These are phyloP conservation scores for Macrolepiota dolichaula DNA, from an alignment of 768 basidiomycete species.

Conservation along the genomic window DNA sequence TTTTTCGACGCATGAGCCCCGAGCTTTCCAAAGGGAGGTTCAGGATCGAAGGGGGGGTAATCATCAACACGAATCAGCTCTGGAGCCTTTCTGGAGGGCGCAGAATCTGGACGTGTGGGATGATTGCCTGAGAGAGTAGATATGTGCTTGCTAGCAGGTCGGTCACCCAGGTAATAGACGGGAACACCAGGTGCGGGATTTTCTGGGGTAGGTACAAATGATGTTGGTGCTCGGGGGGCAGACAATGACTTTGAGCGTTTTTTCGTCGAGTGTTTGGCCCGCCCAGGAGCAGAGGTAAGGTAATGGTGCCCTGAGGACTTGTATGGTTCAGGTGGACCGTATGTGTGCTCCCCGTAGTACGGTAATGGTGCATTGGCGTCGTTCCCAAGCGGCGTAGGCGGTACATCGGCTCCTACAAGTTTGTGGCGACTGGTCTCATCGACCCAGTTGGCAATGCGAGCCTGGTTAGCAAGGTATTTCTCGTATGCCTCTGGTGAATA, in stretches of 20 bases:
- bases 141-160: neutral
- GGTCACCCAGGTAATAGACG: neutral
- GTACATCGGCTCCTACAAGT: slow-evolving; percentile 12
- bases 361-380: slow-evolving; percentile 3
- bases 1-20: neutral
- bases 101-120: neutral
- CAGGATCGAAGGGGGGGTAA: neutral
- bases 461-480: slow-evolving; percentile 15
- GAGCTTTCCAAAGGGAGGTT: neutral
- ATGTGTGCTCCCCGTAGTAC: neutral
- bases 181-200: neutral
- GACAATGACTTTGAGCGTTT: neutral
- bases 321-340: neutral
- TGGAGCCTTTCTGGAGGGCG: neutral
- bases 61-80: neutral
- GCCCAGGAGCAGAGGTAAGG: neutral
- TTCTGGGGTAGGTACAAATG: neutral
- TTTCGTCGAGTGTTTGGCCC: neutral
- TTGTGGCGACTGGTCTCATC: slow-evolving; percentile 10
- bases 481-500: slow-evolving; percentile 15
- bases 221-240: neutral
- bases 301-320: neutral
- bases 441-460: slow-evolving; percentile 16
- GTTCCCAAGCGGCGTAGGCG: slow-evolving; percentile 5
- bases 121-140: neutral